A percentile compares a stretch with the other conserved stretches of the same genome.
These are phyloP conservation scores for Picea sitchensis DNA, from an alignment of 75 land plant genomes.

Conservation along the genomic window DNA sequence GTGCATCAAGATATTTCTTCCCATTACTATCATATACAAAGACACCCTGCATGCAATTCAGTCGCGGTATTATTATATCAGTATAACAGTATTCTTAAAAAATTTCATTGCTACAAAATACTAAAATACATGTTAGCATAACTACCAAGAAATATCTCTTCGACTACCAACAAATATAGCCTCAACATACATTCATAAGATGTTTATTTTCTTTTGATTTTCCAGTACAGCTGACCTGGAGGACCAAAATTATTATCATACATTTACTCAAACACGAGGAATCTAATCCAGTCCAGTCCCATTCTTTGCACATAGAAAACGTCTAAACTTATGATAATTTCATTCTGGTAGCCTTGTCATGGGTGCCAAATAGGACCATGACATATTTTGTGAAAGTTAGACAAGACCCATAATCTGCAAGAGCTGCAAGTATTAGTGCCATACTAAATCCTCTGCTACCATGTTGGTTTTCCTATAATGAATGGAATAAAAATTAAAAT, in stretches of 20 bases:
- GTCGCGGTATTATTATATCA: background rate
- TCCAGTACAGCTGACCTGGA: background rate
- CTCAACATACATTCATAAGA: background rate
- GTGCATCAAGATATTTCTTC: slow-evolving; percentile 91
- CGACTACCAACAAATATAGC: background rate
- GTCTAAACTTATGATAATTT: background rate
- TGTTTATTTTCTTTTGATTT: background rate
- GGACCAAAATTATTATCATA: background rate
- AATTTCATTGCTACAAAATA: background rate
- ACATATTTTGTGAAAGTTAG: no score
- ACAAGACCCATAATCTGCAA: no score
- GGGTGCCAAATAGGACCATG: no score
- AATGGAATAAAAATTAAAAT: no score
- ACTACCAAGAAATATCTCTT: no score
- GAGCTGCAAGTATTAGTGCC: no score
- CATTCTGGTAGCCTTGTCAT: background rate
- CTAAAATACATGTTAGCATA: background rate
- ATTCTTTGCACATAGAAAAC: background rate
- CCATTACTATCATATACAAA: slow-evolving; percentile 89
- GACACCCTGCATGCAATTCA: slow-evolving; percentile 53
- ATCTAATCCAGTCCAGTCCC: background rate
- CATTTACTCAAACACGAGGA: background rate
- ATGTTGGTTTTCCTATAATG: no score
- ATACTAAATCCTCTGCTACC: no score
- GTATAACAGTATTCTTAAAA: background rate